Percentiles rank a stretch among this genome's conserved stretches.
phyloP scores from a whole-genome alignment of 192 early-diverging fungal species.

The Coemansia sp. region DNA sequence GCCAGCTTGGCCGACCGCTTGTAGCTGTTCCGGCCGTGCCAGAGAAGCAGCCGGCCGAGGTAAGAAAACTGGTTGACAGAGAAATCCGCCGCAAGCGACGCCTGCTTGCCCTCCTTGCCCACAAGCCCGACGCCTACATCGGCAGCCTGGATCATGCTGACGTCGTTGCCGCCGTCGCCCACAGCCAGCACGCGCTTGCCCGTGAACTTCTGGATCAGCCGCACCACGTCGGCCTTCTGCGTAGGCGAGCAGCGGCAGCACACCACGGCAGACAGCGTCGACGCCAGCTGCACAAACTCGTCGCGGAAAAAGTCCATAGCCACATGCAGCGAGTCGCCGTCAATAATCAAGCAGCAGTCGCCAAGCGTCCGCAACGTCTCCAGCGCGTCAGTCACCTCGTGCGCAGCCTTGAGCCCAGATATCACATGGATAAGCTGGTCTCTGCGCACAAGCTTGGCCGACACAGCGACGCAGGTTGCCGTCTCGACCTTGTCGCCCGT shows the following conservation, averaged over 20 bases:
- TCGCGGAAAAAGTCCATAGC: constrained; percentile 69
- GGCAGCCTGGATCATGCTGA: constrained; percentile 95
- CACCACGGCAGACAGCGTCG: constrained; percentile 79
- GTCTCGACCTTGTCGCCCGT: constrained; percentile 98
- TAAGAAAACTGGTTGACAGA: constrained; percentile 85
- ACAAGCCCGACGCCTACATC: constrained; percentile 97
- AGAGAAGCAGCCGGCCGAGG: constrained; percentile 81
- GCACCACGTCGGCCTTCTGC: constrained; percentile 91
- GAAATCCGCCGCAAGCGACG: constrained; percentile 91
- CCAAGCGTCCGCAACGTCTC: constrained; percentile 65
- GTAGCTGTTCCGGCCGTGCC: constrained; percentile 95
- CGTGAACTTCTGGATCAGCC: constrained; percentile 70
- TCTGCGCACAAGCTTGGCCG: constrained; percentile 82
- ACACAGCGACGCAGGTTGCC: constrained; percentile 91
- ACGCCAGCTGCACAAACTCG: constrained; percentile 77
- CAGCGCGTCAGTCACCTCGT: constrained; percentile 61
- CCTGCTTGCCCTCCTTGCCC: constrained; percentile 94
- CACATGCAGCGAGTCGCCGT: constrained; percentile 85
- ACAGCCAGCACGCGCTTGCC: constrained; percentile 80
- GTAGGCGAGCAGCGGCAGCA: constrained; percentile 96
- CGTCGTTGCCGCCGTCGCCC: constrained; percentile 97
- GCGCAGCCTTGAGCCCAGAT: constrained; percentile 57
- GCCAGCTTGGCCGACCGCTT: constrained; percentile 89
- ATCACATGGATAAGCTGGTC: constrained; percentile 85
- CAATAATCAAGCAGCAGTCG: constrained; percentile 84